Percentiles rank a stretch among this genome's conserved stretches.
These are phyloP conservation scores for Leishmania arabica DNA, from an alignment of 208 protist species.

Conservation along the genomic window DNA sequence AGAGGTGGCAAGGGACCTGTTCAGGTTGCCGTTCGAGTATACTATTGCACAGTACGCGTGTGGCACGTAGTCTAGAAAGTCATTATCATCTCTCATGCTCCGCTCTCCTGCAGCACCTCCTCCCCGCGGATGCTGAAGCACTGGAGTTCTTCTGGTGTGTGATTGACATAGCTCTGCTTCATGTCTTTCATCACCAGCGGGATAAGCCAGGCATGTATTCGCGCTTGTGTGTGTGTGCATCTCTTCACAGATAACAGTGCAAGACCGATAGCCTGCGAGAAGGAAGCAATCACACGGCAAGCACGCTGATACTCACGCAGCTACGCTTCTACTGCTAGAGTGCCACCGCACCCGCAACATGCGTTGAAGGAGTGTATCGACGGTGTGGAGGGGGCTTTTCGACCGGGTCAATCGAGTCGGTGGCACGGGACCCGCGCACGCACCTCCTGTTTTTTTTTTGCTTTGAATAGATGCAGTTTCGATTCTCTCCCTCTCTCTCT, in stretches of 20 bases:
- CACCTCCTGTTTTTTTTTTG: not conserved
- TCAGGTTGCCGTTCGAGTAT: not conserved
- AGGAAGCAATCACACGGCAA: not conserved
- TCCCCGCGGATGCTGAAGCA: not conserved
- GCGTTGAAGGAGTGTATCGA: not conserved
- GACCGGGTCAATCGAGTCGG: not conserved
- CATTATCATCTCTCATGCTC: not conserved
- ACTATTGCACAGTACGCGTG: not conserved
- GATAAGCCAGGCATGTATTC: not conserved
- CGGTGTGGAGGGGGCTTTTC: not conserved
- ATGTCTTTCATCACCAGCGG: not conserved
- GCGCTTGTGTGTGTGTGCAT: not conserved
- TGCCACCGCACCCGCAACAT: not conserved
- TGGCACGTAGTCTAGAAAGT: not conserved
- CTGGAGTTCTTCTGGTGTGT: not conserved
- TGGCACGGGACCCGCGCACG: not conserved
- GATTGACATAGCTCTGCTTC: not conserved
- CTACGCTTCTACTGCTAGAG: not conserved
- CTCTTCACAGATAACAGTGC: slow-evolving; percentile 1
- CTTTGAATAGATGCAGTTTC: not conserved
- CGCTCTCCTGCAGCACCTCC: not conserved
- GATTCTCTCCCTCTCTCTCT: not conserved
- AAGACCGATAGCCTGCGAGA: not conserved
- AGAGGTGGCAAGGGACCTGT: not conserved
- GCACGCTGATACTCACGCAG: not conserved